These are phyloP conservation scores for Calocera viscosa DNA, from an alignment of 768 basidiomycete genomes.

Conservation along the genomic window DNA sequence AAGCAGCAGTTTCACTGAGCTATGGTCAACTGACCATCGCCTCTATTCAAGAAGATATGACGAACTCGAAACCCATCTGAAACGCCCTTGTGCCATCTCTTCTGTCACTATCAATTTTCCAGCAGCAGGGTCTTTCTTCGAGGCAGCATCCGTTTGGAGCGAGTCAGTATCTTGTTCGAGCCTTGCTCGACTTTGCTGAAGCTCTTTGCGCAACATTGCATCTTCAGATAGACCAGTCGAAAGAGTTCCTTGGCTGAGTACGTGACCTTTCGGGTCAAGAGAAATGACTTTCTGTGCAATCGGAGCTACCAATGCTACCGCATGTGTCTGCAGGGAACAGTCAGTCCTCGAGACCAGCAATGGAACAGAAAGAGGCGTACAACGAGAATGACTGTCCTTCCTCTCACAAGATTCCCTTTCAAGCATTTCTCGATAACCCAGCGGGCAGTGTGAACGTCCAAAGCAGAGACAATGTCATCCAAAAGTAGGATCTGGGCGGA, in stretches of 20 bases:
- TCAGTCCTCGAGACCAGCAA: neutral
- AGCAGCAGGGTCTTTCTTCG: neutral
- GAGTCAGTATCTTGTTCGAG: neutral
- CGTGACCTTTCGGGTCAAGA: neutral
- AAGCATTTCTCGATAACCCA: constrained; percentile 29
- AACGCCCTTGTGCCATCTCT: neutral
- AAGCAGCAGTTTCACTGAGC: neutral
- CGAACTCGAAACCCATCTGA: neutral
- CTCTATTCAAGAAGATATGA: neutral
- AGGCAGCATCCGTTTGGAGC: neutral
- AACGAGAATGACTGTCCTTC: constrained; percentile 28
- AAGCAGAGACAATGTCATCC: neutral
- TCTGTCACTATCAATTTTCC: neutral
- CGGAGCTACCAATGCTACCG: neutral
- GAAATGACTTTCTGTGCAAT: neutral
- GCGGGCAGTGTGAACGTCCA: constrained; percentile 27
- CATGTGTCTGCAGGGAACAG: neutral
- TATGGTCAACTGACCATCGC: neutral
- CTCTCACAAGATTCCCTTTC: constrained; percentile 24
- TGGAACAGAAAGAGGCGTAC: constrained; percentile 16
- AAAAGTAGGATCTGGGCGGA: constrained; percentile 24
- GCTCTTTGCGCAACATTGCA: neutral
- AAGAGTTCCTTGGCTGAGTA: neutral
- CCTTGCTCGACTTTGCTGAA: neutral
- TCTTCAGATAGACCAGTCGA: neutral